Conservation (phyloP, 306 rosid genomes). For the Cucumis cinereus region DNA sequence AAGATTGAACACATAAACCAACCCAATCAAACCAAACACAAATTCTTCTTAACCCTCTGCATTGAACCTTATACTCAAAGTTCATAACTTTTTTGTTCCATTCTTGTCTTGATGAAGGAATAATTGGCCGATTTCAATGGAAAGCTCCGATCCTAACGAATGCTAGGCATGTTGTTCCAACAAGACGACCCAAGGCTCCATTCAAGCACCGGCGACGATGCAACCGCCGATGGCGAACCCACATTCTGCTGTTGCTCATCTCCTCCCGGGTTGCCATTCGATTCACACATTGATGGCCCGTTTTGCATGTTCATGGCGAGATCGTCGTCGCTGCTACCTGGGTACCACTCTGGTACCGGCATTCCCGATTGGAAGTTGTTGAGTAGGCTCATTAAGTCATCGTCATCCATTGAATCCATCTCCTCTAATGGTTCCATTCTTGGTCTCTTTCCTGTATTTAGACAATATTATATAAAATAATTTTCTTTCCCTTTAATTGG, state of each 20-base stretch:
- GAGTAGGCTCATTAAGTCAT: slow-evolving; percentile 61
- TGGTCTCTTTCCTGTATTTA: slow-evolving; percentile 24
- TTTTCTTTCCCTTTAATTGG: neutral
- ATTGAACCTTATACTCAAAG: neutral
- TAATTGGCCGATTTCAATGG: neutral
- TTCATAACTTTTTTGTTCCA: neutral
- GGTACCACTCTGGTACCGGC: slow-evolving; percentile 51
- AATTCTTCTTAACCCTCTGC: neutral
- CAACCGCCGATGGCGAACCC: neutral
- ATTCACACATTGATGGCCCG: slow-evolving; percentile 2
- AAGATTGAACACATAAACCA: neutral
- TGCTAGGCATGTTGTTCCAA: slow-evolving; percentile 51
- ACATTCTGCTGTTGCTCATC: slow-evolving; percentile 12
- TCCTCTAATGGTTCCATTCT: slow-evolving; percentile 31
- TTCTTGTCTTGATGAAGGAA: neutral
- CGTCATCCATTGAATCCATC: slow-evolving; percentile 50
- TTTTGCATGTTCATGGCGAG: neutral
- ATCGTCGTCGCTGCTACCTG: neutral
- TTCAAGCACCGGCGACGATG: slow-evolving; percentile 6
- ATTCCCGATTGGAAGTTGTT: slow-evolving; percentile 29
- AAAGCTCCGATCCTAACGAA: slow-evolving; percentile 15
- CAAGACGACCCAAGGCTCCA: slow-evolving; percentile 17
- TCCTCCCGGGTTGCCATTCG: slow-evolving; percentile 3
- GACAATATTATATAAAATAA: too few relatives aligned
- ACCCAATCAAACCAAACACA: neutral